Evolutionary conservation across 768 basidiomycete genomes (phyloP).

Genomic region (Steccherinum ochraceum): DNA sequence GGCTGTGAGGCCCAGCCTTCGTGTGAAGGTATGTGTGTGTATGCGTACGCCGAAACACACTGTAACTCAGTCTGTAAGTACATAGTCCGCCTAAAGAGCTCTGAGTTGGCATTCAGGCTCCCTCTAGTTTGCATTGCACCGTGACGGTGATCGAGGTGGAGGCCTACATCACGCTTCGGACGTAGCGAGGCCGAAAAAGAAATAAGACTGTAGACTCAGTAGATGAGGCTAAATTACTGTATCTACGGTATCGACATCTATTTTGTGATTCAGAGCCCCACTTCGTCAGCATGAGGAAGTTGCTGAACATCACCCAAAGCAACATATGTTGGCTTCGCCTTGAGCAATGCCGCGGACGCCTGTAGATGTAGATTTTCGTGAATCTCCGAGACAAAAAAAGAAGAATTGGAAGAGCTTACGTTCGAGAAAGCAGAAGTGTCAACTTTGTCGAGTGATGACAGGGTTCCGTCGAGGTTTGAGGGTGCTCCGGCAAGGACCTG

Average conservation of each 20-base stretch:
- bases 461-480: conserved; percentile 51
- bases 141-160: no score
- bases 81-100: no score
- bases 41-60: no score
- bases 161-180: no score
- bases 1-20: no score
- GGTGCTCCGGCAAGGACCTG: conserved; percentile 60
- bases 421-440: conserved; percentile 61
- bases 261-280: conserved; percentile 55
- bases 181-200: no score
- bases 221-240: no score
- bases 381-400: neutral
- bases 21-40: no score
- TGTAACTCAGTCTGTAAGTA: no score
- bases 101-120: no score
- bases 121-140: no score
- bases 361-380: conserved; percentile 21
- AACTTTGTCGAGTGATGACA: conserved; percentile 68
- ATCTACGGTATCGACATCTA: neutral
- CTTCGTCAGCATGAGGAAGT: conserved; percentile 80
- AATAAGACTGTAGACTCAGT: no score
- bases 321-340: conserved; percentile 80
- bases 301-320: conserved; percentile 72
- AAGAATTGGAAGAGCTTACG: conserved; percentile 34
- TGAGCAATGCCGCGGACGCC: conserved; percentile 62